Base-by-base conservation (phyloP, 192 early-diverging fungal species). In the Kappamyces sp. region DNA sequence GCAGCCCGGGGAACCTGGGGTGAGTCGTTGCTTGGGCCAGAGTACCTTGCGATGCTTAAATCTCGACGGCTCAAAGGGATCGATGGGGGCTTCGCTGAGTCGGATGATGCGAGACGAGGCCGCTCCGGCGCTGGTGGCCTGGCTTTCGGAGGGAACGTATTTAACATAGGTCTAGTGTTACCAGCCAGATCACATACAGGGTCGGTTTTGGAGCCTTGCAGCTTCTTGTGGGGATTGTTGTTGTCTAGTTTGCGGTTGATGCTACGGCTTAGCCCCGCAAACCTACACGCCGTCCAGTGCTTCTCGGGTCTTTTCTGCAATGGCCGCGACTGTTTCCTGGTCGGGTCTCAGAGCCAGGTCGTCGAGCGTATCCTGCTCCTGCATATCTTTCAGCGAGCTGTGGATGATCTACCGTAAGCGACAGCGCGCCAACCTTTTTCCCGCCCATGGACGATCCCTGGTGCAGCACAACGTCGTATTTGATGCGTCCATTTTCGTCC, bases 41-140 rank as follows among this genome's bases (percentile, higher is more conserved):
- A 22, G 22, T 31, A 93, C 77, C 67, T 94, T 95, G 64, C 94
- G 94, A 65, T 87, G 86, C 60, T 90, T 85, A 69, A 94, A 90
- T 54, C 83, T 86, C 31, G 95, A 85, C 47, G 96, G 96, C 61
- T 90, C 94, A 85, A 99, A 85, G 12, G 96, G 96, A 68, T 99
- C 96, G 7, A 89, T 78, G 32, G 94, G 96, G 62, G 91, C 92
- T 46, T 96, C 90, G 0, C 90, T 85, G 79, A 99, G 93, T 31
- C 86, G 78, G 52, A 99, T 94, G 36, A 99, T 91, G n/a, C 96
- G 75, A 49, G 94, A 87, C 22, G 70, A 71, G 1, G 86, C 88
- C 1, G 87, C 89, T 30, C 88, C 86, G 45, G 86, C 87, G 49
- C 76, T 80, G 33, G 70, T 69, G 4, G 77, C 79, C 4, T 80